Evolutionary conservation across 306 rosid species (phyloP).

Genomic region (Vachellia collinsii): DNA sequence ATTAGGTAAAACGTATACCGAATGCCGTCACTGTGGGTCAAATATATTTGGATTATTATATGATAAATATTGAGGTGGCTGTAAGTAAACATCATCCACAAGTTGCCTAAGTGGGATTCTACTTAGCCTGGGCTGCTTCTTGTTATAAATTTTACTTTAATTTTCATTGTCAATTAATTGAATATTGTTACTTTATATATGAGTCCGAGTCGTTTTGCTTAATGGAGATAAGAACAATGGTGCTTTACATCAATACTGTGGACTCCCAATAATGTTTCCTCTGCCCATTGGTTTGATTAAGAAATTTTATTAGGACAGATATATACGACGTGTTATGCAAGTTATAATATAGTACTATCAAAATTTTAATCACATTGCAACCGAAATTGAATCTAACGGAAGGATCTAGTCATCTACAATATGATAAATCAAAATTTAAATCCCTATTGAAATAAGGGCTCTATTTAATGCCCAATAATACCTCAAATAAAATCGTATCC

Average conservation of each 20-base stretch:
- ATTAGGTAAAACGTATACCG: constrained; percentile 14
- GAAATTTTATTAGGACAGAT: background rate
- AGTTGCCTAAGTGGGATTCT: constrained; percentile 25
- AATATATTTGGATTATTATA: background rate
- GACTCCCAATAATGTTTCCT: background rate
- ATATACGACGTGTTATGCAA: background rate
- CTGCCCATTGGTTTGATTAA: background rate
- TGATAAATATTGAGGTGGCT: background rate
- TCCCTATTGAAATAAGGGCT: too few species aligned
- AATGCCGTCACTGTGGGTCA: constrained; percentile 9
- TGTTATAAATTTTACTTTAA: background rate
- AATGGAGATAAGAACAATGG: background rate
- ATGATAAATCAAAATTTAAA: too few species aligned
- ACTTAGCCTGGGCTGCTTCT: background rate
- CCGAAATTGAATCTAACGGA: too few species aligned
- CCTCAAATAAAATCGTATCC: too few species aligned
- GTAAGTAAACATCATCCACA: background rate
- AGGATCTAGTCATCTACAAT: too few species aligned
- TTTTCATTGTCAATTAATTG: background rate
- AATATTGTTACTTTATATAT: background rate
- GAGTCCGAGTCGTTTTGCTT: background rate
- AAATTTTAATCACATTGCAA: too few species aligned
- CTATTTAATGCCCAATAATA: too few species aligned
- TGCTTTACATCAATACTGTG: background rate
- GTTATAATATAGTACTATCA: too few species aligned